These are phyloP conservation scores for Thuidium tamariscinum DNA, from an alignment of 225 moss, liverwort and hornwort species.

Conservation along the genomic window DNA sequence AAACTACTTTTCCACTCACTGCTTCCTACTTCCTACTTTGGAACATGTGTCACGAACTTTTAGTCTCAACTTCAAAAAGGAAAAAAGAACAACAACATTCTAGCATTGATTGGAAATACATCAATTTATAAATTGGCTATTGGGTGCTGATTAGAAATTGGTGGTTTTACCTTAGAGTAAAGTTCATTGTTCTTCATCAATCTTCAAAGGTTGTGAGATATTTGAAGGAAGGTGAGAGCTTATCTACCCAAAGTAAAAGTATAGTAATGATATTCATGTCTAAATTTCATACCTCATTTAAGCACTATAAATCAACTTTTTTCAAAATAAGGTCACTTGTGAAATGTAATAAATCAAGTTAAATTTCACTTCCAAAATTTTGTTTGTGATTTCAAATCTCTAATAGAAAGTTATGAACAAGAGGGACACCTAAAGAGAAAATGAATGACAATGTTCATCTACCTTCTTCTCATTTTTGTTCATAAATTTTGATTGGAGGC, in stretches of 20 bases:
- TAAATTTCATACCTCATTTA: not conserved
- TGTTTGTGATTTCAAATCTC: not conserved
- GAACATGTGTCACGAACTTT: too few relatives aligned
- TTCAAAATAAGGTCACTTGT: fast-evolving
- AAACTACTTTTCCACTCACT: too few relatives aligned
- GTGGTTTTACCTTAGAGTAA: too few relatives aligned
- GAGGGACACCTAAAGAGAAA: not conserved
- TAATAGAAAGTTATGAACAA: not conserved
- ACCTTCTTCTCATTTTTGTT: not conserved
- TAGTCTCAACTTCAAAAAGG: too few relatives aligned
- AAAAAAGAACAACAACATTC: too few relatives aligned
- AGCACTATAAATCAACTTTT: not conserved
- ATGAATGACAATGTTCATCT: not conserved
- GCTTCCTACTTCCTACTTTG: too few relatives aligned
- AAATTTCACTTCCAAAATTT: fast-evolving
- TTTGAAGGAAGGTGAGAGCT: not conserved
- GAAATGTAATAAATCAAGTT: not conserved
- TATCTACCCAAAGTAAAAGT: fast-evolving
- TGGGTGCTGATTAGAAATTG: too few relatives aligned
- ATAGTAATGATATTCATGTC: fast-evolving
- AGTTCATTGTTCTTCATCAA: not conserved
- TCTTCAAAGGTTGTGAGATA: not conserved
- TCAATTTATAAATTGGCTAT: too few relatives aligned
- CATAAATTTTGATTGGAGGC: not conserved
- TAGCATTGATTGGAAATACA: too few relatives aligned